Base-by-base conservation (phyloP, 805 yeast genomes). In the Metschnikowia colocasiae region DNA sequence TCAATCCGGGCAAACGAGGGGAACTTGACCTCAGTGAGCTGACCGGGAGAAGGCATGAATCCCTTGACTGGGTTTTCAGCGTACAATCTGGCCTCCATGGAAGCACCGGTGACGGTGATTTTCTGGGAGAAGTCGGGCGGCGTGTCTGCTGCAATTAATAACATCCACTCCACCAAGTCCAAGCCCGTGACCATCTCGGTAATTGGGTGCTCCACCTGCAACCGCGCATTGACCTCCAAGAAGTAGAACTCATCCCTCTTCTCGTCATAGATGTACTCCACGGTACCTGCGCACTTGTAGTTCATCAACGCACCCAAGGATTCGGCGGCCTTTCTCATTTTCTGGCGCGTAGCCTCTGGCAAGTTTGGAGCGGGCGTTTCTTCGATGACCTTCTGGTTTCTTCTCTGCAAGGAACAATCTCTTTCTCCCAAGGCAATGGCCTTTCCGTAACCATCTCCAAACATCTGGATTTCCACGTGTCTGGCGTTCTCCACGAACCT, bases 351-450 rank as follows among this genome's bases (percentile, higher is more conserved):
- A 4, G 77, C 64, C 47, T 81, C 90, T 4, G 97, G 95, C 55
- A 92, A 78, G 60, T 87, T 84, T 38, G 98, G 98, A 47, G 98
- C 97, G 3, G 99, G 99, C 1, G 98, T 92, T 67, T 94, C 99
- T 70, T 92, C 99, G 53, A 92, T 88, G 56, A 92, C 75, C 73
- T 92, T 92, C 68, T 92, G 99, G 71, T 92, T 92, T 72, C 99
- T 86, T 68, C 99, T 85, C 69, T 92, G 99, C 61, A 94, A 76
- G 18, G 98, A 92, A 69, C 99, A 92, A 67, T 92, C 99, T 73
- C 99, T 82, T 73, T 94, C 99, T 47, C 98, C 98, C 40, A 94
- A 66, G 4, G 97, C 96, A 63, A 91, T 82, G 5, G 97, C 98
- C 54, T 80, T 79, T 53, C 99, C 99, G 47, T 75, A 72, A 51